Conservation (phyloP, 2,329 filamentous ascomycete genomes). For the Trichophyton simii region DNA sequence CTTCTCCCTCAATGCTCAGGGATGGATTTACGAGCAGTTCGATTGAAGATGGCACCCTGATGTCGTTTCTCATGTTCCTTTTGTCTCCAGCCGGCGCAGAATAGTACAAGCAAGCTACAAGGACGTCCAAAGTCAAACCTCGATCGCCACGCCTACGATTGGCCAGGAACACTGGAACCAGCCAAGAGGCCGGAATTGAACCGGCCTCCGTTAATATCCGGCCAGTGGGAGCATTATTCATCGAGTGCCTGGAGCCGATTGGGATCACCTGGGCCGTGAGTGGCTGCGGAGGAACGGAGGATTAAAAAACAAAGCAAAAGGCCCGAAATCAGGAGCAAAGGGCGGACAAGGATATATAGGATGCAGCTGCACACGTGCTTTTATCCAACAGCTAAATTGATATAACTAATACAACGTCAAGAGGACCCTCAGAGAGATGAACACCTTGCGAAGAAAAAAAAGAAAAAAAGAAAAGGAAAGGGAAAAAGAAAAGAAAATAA, state of each 20-base stretch:
- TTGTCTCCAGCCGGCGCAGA: neutral
- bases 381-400: neutral
- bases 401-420: neutral
- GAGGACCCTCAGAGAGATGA: neutral
- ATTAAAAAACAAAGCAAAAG: neutral
- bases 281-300: neutral
- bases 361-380: neutral
- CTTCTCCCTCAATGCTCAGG: neutral
- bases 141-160: slow-evolving; percentile 6
- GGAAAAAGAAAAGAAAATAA: neutral
- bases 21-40: neutral
- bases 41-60: neutral
- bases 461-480: neutral
- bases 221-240: neutral
- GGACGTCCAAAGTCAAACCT: neutral
- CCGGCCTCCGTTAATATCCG: slow-evolving; percentile 26
- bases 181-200: slow-evolving; percentile 30
- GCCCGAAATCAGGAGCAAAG: neutral
- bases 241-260: neutral
- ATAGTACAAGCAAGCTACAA: neutral
- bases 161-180: slow-evolving; percentile 18
- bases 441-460: too few species aligned
- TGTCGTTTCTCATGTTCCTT: neutral
- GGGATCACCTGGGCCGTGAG: neutral
- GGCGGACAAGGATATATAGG: neutral